A percentile compares a stretch with the other conserved stretches of the same genome.
These are phyloP conservation scores for Fusarium subglutinans DNA, from an alignment of 2,329 filamentous ascomycete species.

Conservation along the genomic window DNA sequence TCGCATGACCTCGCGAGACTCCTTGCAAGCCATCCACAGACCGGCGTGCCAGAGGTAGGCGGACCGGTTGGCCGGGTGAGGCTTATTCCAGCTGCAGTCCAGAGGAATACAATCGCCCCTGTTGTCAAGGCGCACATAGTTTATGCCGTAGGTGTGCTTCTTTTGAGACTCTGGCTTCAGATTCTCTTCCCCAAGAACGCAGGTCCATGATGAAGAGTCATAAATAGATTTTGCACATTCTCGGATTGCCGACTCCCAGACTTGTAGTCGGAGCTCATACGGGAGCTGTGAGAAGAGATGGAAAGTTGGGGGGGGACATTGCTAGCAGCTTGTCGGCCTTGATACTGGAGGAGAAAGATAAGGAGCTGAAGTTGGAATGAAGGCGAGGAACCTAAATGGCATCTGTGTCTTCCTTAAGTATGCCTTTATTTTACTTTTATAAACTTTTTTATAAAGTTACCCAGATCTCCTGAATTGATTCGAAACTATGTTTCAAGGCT, in stretches of 20 bases:
- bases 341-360: background rate
- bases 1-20: background rate
- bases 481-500: background rate
- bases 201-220: background rate
- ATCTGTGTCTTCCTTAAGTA: background rate
- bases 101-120: background rate
- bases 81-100: background rate
- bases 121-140: background rate
- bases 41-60: background rate
- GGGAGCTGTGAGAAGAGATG: background rate
- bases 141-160: background rate
- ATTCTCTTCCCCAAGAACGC: background rate
- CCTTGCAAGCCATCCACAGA: background rate
- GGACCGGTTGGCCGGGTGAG: background rate
- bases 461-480: background rate
- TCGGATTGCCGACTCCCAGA: background rate
- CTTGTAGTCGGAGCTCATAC: background rate
- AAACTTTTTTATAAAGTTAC: background rate
- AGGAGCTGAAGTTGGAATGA: background rate
- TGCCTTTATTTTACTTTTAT: background rate
- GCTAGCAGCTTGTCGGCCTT: background rate
- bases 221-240: background rate
- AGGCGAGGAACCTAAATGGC: accelerated
- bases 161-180: background rate
- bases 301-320: background rate